Percentiles rank a stretch among this genome's conserved stretches.
phyloP scores from a whole-genome alignment of 2,329 filamentous ascomycete species.

The Fusarium nelsonii region DNA sequence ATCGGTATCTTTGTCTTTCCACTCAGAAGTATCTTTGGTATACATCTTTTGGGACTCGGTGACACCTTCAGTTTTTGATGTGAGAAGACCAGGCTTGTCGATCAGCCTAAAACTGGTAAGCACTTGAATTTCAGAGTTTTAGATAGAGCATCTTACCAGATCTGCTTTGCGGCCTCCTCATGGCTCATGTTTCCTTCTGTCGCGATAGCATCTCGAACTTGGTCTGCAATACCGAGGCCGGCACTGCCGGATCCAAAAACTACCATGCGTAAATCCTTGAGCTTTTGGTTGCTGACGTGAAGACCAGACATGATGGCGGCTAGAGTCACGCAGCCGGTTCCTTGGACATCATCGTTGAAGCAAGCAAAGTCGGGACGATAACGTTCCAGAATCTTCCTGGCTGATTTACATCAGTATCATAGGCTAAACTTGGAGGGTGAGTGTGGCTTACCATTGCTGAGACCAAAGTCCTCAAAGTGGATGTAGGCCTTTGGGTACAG shows the following conservation, averaged over 20 bases:
- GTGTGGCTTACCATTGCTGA: conserved; percentile 69
- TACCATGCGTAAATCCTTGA: conserved; percentile 77
- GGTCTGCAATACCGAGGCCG: conserved; percentile 87
- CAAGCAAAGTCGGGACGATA: conserved; percentile 81
- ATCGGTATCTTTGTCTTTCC: conserved; percentile 67
- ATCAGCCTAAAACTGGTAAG: conserved; percentile 69
- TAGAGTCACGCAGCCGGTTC: conserved; percentile 87
- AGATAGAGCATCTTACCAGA: conserved; percentile 68
- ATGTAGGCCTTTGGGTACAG: conserved; percentile 84
- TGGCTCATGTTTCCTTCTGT: conserved; percentile 74
- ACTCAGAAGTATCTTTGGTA: conserved; percentile 73
- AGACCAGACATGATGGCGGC: conserved; percentile 84
- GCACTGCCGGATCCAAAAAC: conserved; percentile 86
- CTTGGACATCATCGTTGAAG: conserved; percentile 94
- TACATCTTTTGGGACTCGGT: conserved; percentile 76
- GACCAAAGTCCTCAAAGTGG: conserved; percentile 90
- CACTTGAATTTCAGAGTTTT: not conserved
- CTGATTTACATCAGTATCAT: conserved; percentile 51
- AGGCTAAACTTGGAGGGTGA: not conserved
- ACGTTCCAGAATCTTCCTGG: conserved; percentile 78
- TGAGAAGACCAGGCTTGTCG: conserved; percentile 83
- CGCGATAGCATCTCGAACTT: conserved; percentile 83
- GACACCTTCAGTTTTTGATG: conserved; percentile 68
- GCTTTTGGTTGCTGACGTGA: conserved; percentile 73
- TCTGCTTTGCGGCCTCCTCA: conserved; percentile 81